Evolutionary conservation across 345 rosid genomes (phyloP).

Genomic region (Diplotaxis tenuifolia): DNA sequence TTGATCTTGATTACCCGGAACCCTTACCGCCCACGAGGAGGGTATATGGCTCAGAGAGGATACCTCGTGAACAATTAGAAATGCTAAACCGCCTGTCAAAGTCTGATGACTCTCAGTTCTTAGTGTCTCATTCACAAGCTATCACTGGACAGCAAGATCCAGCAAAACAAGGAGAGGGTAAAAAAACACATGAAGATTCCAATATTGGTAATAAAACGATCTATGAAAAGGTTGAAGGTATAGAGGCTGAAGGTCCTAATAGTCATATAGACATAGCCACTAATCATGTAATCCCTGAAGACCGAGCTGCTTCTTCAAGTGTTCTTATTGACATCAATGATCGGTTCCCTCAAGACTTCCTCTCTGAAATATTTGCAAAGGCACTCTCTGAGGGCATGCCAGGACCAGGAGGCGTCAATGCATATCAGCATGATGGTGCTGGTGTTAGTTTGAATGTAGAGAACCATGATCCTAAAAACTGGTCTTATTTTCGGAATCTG

Average conservation of each 20-base stretch:
- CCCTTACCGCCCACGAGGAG: constrained; percentile 55
- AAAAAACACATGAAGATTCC: constrained; percentile 41
- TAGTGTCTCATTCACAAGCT: constrained; percentile 63
- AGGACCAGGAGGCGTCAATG: constrained; percentile 42
- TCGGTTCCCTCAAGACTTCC: constrained; percentile 77
- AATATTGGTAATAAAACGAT: constrained; percentile 36
- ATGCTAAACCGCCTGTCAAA: constrained; percentile 77
- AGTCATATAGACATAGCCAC: constrained; percentile 23
- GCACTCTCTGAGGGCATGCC: constrained; percentile 50
- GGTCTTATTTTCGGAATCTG: constrained; percentile 92
- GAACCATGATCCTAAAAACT: constrained; percentile 79
- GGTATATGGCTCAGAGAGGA: constrained; percentile 72
- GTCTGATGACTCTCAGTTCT: constrained; percentile 83
- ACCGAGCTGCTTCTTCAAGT: constrained; percentile 31
- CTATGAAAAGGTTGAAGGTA: constrained; percentile 20
- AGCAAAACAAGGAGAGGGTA: constrained; percentile 48
- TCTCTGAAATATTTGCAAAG: constrained; percentile 72
- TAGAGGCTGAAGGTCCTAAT: constrained; percentile 22
- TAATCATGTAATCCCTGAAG: constrained; percentile 25
- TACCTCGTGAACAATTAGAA: constrained; percentile 78
- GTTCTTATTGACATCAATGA: constrained; percentile 82
- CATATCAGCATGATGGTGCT: constrained; percentile 64
- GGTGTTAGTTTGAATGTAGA: constrained; percentile 75
- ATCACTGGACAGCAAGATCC: constrained; percentile 52
- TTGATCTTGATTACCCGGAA: constrained; percentile 54